Conservation (phyloP, 208 protist genomes). For the Wallacemonas sp. region DNA sequence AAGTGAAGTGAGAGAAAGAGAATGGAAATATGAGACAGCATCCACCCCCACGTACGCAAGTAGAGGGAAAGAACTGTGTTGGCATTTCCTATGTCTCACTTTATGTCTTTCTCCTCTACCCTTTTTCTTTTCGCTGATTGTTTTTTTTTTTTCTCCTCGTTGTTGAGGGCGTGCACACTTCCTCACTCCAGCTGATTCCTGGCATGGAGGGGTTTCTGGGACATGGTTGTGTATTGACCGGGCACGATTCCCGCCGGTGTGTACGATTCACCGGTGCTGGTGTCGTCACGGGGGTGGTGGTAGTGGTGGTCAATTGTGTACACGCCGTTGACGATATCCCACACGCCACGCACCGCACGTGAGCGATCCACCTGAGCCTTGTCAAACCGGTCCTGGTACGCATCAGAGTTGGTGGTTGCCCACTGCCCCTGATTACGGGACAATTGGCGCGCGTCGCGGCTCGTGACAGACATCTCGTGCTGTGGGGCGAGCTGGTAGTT, state of each 20-base stretch:
- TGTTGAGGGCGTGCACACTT: not conserved
- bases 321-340: constrained; percentile 77
- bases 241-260: constrained; percentile 78
- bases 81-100: too few relatives aligned
- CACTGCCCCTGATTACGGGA: constrained; percentile 40
- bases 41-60: too few relatives aligned
- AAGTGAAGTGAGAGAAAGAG: too few relatives aligned
- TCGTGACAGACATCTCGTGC: constrained; percentile 50
- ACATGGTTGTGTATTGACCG: constrained; percentile 85
- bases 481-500: constrained; percentile 64
- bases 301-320: constrained; percentile 85
- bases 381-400: constrained; percentile 62
- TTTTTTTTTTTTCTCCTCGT: too few relatives aligned
- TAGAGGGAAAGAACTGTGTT: too few relatives aligned
- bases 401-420: constrained; percentile 68
- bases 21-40: too few relatives aligned
- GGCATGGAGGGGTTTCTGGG: constrained; percentile 71
- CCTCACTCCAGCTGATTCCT: constrained; percentile 38
- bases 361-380: constrained; percentile 60
- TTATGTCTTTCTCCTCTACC: too few relatives aligned
- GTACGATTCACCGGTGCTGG: constrained; percentile 70
- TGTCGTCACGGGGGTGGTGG: constrained; percentile 83
- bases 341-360: constrained; percentile 61
- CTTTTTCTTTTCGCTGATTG: too few relatives aligned
- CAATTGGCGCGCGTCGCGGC: constrained; percentile 35